phyloP scores from a whole-genome alignment of 768 basidiomycete genomes.

The Leccinum rimulosum region DNA sequence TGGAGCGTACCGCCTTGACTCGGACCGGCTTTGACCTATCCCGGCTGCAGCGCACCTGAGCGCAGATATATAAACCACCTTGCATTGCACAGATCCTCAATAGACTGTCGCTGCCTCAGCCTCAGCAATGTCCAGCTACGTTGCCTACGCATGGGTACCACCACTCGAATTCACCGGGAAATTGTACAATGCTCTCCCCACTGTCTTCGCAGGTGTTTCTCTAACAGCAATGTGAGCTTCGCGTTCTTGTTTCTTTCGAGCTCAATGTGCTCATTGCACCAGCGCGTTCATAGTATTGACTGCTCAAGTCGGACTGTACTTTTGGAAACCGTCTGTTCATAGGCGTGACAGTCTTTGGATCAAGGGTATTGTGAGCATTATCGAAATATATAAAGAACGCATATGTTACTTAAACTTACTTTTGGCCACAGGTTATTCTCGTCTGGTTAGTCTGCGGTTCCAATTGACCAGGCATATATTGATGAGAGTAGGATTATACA shows the following conservation, averaged over 20 bases:
- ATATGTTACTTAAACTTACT: background rate
- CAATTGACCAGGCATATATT: background rate
- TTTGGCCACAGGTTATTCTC: slow-evolving; percentile 14
- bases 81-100: background rate
- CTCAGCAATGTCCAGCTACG: too few relatives aligned
- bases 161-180: slow-evolving; percentile 1
- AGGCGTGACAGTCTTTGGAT: slow-evolving; percentile 21
- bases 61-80: slow-evolving; percentile 11
- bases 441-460: slow-evolving; percentile 19
- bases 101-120: background rate
- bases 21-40: too few relatives aligned
- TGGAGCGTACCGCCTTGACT: slow-evolving; percentile 3
- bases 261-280: background rate
- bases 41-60: background rate
- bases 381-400: too few relatives aligned
- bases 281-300: slow-evolving; percentile 25
- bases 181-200: slow-evolving; percentile 1
- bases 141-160: background rate
- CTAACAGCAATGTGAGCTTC: slow-evolving; percentile 12
- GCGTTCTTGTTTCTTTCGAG: background rate
- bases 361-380: slow-evolving; percentile 18
- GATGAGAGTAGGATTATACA: slow-evolving; percentile 19
- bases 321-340: slow-evolving; percentile 16
- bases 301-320: slow-evolving; percentile 22
- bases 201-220: slow-evolving; percentile 14